These are phyloP conservation scores for Hyaloscypha hepaticicola DNA, from an alignment of 495 filamentous ascomycete genomes.

Conservation along the genomic window DNA sequence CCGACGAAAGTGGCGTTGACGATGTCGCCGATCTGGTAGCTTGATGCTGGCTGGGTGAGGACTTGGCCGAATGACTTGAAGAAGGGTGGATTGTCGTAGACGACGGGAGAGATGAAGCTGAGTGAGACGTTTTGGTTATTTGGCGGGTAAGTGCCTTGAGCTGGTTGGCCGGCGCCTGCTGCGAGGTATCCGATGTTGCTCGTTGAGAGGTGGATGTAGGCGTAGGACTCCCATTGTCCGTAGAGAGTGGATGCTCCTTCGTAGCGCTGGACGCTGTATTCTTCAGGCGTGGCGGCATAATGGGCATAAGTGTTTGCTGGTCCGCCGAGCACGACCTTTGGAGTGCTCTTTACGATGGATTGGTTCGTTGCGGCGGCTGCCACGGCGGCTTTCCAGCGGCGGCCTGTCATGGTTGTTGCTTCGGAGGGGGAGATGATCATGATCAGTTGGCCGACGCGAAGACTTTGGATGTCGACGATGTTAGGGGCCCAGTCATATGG, in stretches of 20 bases:
- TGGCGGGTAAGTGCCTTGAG: conserved; percentile 67
- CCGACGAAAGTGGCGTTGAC: conserved; percentile 76
- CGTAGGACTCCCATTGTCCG: conserved; percentile 77
- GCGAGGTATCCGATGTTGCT: conserved; percentile 69
- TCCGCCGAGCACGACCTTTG: conserved; percentile 70
- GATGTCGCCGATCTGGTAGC: conserved; percentile 61
- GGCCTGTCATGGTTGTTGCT: conserved; percentile 91
- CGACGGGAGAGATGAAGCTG: conserved; percentile 77
- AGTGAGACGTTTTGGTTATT: conserved; percentile 73
- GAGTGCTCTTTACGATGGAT: conserved; percentile 36
- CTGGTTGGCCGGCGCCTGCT: conserved; percentile 46
- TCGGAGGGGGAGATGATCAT: conserved; percentile 86
- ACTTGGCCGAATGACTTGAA: conserved; percentile 72
- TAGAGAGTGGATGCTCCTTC: conserved; percentile 95
- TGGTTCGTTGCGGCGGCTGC: conserved; percentile 43
- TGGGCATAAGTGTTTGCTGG: conserved; percentile 94
- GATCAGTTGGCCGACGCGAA: conserved; percentile 88
- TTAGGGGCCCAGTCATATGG: conserved; percentile 92
- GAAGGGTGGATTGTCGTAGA: conserved; percentile 66
- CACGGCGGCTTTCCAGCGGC: conserved; percentile 82
- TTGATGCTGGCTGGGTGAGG: conserved; percentile 50
- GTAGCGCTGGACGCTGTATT: conserved; percentile 88
- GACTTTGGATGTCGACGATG: conserved; percentile 85
- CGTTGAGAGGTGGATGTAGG: conserved; percentile 81
- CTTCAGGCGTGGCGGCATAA: conserved; percentile 87